A percentile compares a stretch with the other conserved stretches of the same genome.
Conservation (phyloP, 352 stramenopile genomes). For the Phytophthora agathidicida region DNA sequence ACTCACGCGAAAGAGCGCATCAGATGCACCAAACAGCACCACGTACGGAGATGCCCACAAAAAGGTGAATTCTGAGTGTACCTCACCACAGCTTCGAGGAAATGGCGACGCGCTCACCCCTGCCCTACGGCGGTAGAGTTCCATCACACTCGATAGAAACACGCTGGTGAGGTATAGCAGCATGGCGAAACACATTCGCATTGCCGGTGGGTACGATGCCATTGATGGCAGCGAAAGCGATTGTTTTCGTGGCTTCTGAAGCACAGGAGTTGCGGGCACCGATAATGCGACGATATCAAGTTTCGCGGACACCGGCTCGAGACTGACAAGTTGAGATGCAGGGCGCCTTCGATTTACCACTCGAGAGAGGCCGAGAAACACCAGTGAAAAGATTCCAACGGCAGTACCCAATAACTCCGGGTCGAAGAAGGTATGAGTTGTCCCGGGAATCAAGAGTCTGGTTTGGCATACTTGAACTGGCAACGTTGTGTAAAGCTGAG, state of each 20-base stretch:
- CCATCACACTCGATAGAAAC: conserved; percentile 77
- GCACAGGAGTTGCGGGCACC: not conserved
- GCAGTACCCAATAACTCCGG: conserved; percentile 48
- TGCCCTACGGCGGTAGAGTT: conserved; percentile 73
- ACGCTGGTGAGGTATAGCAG: conserved; percentile 64
- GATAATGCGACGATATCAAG: conserved; percentile 3
- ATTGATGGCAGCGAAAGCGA: conserved; percentile 18
- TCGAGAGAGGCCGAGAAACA: conserved; percentile 24
- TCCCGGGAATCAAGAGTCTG: conserved; percentile 38
- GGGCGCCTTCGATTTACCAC: conserved; percentile 1
- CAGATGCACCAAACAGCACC: conserved; percentile 54
- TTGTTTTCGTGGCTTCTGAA: conserved; percentile 3
- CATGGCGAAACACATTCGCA: conserved; percentile 56
- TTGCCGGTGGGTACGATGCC: conserved; percentile 21
- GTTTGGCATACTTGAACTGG: conserved; percentile 74
- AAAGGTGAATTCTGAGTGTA: conserved; percentile 52
- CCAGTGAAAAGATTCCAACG: conserved; percentile 26
- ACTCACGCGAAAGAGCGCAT: conserved; percentile 70
- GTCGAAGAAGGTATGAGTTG: conserved; percentile 35
- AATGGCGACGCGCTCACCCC: conserved; percentile 14
- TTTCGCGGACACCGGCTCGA: conserved; percentile 3
- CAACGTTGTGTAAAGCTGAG: conserved; percentile 73
- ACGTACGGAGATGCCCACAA: conserved; percentile 66
- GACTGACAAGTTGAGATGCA: not conserved
- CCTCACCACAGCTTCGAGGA: conserved; percentile 25